These are phyloP conservation scores for Alternaria gansuensis DNA, from an alignment of 2,329 filamentous ascomycete species.

Conservation along the genomic window DNA sequence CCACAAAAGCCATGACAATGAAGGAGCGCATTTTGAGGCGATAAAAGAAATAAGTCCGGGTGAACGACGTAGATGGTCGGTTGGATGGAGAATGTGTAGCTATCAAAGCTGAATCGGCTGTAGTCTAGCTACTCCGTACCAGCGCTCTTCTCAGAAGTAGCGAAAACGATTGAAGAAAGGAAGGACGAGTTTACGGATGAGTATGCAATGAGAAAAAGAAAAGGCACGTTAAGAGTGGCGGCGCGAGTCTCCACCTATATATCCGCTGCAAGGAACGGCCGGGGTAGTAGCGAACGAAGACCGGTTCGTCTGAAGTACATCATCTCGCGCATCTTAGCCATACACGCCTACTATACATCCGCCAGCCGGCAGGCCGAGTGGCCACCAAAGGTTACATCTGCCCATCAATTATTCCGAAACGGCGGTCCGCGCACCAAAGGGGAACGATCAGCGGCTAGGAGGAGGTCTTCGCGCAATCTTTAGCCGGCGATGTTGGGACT, in stretches of 20 bases:
- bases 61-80: slow-evolving; percentile 6
- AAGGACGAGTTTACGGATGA: slow-evolving; percentile 5
- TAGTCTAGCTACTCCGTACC: slow-evolving; percentile 17
- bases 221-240: slow-evolving; percentile 18
- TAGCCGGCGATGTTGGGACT: slow-evolving; percentile 25
- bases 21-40: slow-evolving; percentile 37
- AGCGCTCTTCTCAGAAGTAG: slow-evolving; percentile 32
- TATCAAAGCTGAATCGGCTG: slow-evolving; percentile 16
- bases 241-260: slow-evolving; percentile 18
- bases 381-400: slow-evolving; percentile 9
- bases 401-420: slow-evolving; percentile 38
- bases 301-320: slow-evolving; percentile 25
- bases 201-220: slow-evolving; percentile 22
- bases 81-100: slow-evolving; percentile 5
- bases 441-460: slow-evolving; percentile 46
- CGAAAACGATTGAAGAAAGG: slow-evolving; percentile 18
- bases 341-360: slow-evolving; percentile 34
- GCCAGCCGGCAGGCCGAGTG: slow-evolving; percentile 16
- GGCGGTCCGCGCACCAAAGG: slow-evolving; percentile 31
- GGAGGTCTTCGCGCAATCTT: slow-evolving; percentile 33
- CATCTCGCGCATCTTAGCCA: slow-evolving; percentile 22
- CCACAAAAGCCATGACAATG: slow-evolving; percentile 38
- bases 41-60: neutral
- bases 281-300: slow-evolving; percentile 22
- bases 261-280: slow-evolving; percentile 24